Base-by-base conservation (phyloP, 2,329 filamentous ascomycete species). In the Metarhizium sp. region DNA sequence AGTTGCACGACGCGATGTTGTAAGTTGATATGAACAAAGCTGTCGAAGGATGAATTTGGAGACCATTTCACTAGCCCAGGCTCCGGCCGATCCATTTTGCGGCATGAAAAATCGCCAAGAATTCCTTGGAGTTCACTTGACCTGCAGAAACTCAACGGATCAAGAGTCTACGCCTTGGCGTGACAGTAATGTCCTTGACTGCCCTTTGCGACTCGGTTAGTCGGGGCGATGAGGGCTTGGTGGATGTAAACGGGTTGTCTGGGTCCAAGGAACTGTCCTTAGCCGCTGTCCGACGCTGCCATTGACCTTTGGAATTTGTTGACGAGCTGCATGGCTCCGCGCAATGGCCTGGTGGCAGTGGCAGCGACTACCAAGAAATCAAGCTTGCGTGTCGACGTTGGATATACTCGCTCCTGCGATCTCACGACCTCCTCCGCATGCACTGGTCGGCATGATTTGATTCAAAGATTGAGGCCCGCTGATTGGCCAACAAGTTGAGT, bases 61-160 rank as follows among this genome's bases (percentile, higher is more conserved):
- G 82, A 86, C 84, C 84, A 87, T 64, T 83, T 82, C 64, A 86
- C 78, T 56, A 87, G 75, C 30, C 84, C 84, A 11, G 80, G 78
- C 61, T 84, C 81, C 2, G 79, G 79, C 50, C 81, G 77, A 61
- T 84, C 80, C 78, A 83, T 79, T 48, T 40, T 55, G 54, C 10
- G 14, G 1, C 8, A 40, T 40, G 1, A 13, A 16, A 40, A 5
- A 40, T 16, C 11, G 38, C 14, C 38, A 11, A 40, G 38, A 40
- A 11, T 16, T 11, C 14, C 11, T 5, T 40, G 14, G 8, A 14
- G 38, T 40, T 40, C 38, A 7, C 14, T 40, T 40, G 8, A 6
- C 13, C 8, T 40, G 14, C 5, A 16, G 5, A 40, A 11, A n/a
- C 4, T 16, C 8, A 11, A 16, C 11, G 13, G 4, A 5, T 16